Percentiles rank a stretch among this genome's conserved stretches.
Evolutionary conservation across 768 basidiomycete genomes (phyloP).

Genomic region (Pleurotus djamor): DNA sequence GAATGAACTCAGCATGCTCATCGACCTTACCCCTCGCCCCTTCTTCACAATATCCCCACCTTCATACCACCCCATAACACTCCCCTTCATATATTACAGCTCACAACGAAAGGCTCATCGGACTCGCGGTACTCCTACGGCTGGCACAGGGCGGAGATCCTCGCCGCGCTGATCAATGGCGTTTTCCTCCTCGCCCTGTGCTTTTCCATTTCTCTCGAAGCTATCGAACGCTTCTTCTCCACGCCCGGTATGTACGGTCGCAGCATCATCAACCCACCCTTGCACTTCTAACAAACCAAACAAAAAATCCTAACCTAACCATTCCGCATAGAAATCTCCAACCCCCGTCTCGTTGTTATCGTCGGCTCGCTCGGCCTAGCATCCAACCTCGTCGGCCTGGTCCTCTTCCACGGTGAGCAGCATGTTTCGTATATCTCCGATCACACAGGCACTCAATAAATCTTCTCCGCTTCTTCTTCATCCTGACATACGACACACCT

Average conservation of each 20-base stretch:
- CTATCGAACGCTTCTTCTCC: conserved; percentile 84
- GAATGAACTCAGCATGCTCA: conserved; percentile 8
- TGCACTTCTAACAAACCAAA: no score
- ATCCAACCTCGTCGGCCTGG: conserved; percentile 90
- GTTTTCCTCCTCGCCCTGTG: conserved; percentile 96
- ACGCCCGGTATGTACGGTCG: conserved; percentile 59
- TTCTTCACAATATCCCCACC: not conserved
- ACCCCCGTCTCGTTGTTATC: conserved; percentile 83
- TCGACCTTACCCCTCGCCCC: no score
- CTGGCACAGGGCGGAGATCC: conserved; percentile 98
- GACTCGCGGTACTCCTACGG: conserved; percentile 92
- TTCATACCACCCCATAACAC: no score
- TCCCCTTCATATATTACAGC: no score
- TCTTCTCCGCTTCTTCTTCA: not conserved
- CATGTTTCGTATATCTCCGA: not conserved
- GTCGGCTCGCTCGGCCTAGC: conserved; percentile 88
- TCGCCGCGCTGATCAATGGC: conserved; percentile 94
- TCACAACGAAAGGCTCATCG: conserved; percentile 55
- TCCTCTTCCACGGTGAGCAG: conserved; percentile 87
- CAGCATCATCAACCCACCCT: not conserved
- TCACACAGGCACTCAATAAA: no score
- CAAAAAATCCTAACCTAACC: no score
- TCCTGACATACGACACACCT: not conserved
- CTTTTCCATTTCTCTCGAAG: conserved; percentile 93
- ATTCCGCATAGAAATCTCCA: conserved; percentile 69